A percentile compares a stretch with the other conserved stretches of the same genome.
Evolutionary conservation across 768 basidiomycete genomes (phyloP).

Genomic region (Gyrodon lividus): DNA sequence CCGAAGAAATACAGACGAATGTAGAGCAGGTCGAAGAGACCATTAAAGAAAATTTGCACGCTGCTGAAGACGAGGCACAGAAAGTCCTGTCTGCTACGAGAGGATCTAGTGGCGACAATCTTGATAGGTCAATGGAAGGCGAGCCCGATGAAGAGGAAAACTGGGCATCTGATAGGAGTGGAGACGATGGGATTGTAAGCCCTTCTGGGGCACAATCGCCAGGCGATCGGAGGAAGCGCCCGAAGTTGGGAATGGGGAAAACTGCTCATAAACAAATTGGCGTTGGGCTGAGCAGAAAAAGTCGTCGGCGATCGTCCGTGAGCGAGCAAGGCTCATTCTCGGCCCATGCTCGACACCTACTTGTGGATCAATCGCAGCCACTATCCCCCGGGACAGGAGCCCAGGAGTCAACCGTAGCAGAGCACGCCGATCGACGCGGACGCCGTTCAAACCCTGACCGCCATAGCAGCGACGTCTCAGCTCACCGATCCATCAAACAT

Average conservation of each 20-base stretch:
- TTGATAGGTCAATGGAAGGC: slow-evolving; percentile 6
- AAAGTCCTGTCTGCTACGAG: slow-evolving; percentile 2
- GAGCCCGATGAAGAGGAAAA: slow-evolving; percentile 52
- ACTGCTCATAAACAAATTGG: slow-evolving; percentile 1
- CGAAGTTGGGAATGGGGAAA: slow-evolving; percentile 24
- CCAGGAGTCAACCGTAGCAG: not conserved
- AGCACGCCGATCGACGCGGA: slow-evolving; percentile 21
- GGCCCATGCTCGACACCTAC: not conserved
- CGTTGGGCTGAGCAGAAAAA: slow-evolving; percentile 5
- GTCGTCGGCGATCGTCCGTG: slow-evolving; percentile 12
- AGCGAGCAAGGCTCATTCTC: slow-evolving; percentile 13
- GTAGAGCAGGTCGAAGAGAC: slow-evolving; percentile 21
- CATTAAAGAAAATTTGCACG: slow-evolving; percentile 17
- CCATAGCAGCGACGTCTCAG: slow-evolving; percentile 11
- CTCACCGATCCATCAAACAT: slow-evolving; percentile 25
- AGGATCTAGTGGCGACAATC: slow-evolving; percentile 4
- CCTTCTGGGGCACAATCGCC: slow-evolving; percentile 7
- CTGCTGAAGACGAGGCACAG: slow-evolving; percentile 13
- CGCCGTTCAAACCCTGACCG: slow-evolving; percentile 17
- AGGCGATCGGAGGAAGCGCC: slow-evolving; percentile 22
- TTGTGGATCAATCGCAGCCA: not conserved
- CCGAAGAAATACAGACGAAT: slow-evolving; percentile 21
- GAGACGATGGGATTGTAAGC: slow-evolving; percentile 14
- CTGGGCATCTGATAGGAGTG: slow-evolving; percentile 61
- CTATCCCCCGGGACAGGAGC: not conserved